Conservation (phyloP, 805 yeast genomes). For the Tetrapisispora namnaoensis region DNA sequence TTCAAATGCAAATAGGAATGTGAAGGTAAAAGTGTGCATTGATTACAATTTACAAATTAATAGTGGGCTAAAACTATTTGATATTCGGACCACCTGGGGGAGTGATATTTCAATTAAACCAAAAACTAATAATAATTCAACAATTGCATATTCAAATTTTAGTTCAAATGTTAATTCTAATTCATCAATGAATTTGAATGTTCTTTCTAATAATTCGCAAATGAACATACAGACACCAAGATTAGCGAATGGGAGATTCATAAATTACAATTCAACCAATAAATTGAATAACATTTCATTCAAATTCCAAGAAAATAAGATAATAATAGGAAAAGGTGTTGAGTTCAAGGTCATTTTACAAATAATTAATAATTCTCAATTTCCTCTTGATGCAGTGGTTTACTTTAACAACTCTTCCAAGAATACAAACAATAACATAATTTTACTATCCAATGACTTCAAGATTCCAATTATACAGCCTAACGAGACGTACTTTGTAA, state of each 20-base stretch:
- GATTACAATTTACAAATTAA: conserved; percentile 9
- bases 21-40: conserved; percentile 15
- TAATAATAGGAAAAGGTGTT: conserved; percentile 16
- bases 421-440: conserved; percentile 20
- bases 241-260: conserved; percentile 6
- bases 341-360: conserved; percentile 20
- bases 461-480: conserved; percentile 24
- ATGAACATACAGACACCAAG: conserved; percentile 10
- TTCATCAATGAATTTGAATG: neutral
- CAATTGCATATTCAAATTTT: neutral
- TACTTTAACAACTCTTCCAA: conserved; percentile 16
- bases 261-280: conserved; percentile 14
- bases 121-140: conserved; percentile 3
- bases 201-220: neutral
- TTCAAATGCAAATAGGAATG: neutral
- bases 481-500: conserved; percentile 21
- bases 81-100: conserved; percentile 24
- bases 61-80: conserved; percentile 2
- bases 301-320: conserved; percentile 17
- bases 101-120: conserved; percentile 25
- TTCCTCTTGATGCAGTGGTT: conserved; percentile 20
- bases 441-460: conserved; percentile 27
- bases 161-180: neutral
- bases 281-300: conserved; percentile 20
- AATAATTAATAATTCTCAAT: conserved; percentile 20